Percentiles rank a stretch among this genome's conserved stretches.
Evolutionary conservation across 768 basidiomycete species (phyloP).

Genomic region (Mycena capillaripes): DNA sequence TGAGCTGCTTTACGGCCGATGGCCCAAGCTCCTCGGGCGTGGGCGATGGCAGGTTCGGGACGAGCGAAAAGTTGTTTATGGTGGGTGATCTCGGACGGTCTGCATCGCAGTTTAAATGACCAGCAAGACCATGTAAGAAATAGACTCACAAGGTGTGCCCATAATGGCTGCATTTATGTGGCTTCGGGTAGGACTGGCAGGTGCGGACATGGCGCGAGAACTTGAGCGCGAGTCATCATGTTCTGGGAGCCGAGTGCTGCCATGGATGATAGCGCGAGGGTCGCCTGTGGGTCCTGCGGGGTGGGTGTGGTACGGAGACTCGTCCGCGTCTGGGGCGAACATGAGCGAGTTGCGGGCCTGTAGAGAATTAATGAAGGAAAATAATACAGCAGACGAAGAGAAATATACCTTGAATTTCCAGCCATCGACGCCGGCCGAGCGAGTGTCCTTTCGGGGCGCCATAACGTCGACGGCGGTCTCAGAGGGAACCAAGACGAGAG

Average conservation of each 20-base stretch:
- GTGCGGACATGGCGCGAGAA: slow-evolving; percentile 64
- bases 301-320: slow-evolving; percentile 76
- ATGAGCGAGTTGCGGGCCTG: slow-evolving; percentile 95
- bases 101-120: slow-evolving; percentile 45
- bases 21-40: slow-evolving; percentile 87
- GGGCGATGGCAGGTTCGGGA: slow-evolving; percentile 90
- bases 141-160: slow-evolving; percentile 88
- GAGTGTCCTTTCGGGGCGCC: slow-evolving; percentile 83
- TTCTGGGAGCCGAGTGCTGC: slow-evolving; percentile 85
- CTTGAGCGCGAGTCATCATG: slow-evolving; percentile 68
- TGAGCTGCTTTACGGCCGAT: slow-evolving; percentile 88
- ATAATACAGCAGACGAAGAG: background rate
- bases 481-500: slow-evolving; percentile 19
- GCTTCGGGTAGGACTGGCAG: slow-evolving; percentile 92
- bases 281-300: slow-evolving; percentile 51
- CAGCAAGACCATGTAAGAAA: background rate
- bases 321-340: slow-evolving; percentile 94
- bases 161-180: slow-evolving; percentile 93
- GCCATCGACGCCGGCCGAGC: slow-evolving; percentile 80
- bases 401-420: slow-evolving; percentile 85
- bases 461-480: slow-evolving; percentile 72
- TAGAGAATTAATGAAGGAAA: slow-evolving; percentile 8
- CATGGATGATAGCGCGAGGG: slow-evolving; percentile 79
- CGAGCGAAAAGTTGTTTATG: slow-evolving; percentile 75
- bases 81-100: slow-evolving; percentile 75